Evolutionary conservation across 139 green algal genomes (phyloP).

Genomic region (Asterochloris sp.): DNA sequence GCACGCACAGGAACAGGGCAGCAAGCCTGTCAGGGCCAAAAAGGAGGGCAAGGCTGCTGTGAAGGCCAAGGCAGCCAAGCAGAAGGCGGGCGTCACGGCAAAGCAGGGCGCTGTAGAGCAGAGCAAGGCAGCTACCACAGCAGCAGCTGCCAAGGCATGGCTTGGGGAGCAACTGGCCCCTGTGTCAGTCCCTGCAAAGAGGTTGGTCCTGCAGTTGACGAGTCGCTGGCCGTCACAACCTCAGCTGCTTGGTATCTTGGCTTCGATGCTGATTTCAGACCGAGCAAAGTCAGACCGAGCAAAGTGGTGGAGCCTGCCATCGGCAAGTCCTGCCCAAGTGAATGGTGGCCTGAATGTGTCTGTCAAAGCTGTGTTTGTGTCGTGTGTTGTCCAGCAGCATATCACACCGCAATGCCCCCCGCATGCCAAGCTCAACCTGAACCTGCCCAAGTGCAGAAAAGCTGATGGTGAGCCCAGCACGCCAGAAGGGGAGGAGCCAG

Average conservation of each 20-base stretch:
- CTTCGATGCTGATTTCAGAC: too few species aligned
- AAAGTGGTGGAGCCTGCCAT: too few species aligned
- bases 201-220: too few species aligned
- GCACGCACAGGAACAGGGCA: constrained; percentile 4
- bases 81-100: background rate
- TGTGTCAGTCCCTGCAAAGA: too few species aligned
- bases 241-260: too few species aligned
- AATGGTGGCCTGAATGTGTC: background rate
- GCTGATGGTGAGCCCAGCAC: background rate
- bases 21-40: constrained; percentile 4
- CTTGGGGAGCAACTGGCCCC: background rate
- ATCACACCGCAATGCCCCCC: background rate
- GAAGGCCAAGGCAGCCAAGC: constrained; percentile 6
- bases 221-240: too few species aligned
- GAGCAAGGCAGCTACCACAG: background rate
- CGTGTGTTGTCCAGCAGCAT: background rate
- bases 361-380: background rate
- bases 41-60: background rate
- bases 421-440: background rate
- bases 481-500: background rate
- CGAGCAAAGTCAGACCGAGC: too few species aligned
- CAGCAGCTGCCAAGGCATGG: constrained; percentile 14
- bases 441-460: constrained; percentile 3
- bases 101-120: background rate
- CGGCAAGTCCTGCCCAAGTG: too few species aligned